Evolutionary conservation across 805 yeast genomes (phyloP).

Genomic region (Candida silvatica): DNA sequence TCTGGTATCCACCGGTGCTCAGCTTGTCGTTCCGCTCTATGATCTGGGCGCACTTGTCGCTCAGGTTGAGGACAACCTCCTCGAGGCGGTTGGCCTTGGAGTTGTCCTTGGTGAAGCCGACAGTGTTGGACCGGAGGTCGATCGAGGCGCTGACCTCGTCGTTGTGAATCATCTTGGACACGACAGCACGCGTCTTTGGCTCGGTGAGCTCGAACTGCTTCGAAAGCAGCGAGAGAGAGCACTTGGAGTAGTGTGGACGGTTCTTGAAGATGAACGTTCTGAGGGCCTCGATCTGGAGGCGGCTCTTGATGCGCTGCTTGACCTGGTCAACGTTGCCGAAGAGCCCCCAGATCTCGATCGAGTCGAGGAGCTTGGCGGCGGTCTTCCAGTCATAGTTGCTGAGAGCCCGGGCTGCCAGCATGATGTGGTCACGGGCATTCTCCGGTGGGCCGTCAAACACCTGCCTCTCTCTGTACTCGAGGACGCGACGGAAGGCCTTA

Average conservation of each 20-base stretch:
- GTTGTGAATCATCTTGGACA: conserved; percentile 66
- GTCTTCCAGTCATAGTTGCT: conserved; percentile 85
- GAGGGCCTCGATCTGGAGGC: conserved; percentile 83
- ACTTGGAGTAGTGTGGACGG: conserved; percentile 64
- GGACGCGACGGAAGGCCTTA: conserved; percentile 83
- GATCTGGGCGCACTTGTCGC: conserved; percentile 70
- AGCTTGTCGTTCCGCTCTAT: conserved; percentile 82
- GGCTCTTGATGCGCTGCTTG: conserved; percentile 62
- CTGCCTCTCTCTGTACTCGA: conserved; percentile 91
- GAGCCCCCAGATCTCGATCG: conserved; percentile 82
- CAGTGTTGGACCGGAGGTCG: conserved; percentile 53
- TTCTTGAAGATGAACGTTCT: conserved; percentile 88
- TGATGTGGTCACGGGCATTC: conserved; percentile 85
- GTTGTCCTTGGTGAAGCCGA: conserved; percentile 61
- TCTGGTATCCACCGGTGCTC: conserved; percentile 65
- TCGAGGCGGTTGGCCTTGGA: conserved; percentile 73
- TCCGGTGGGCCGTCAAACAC: conserved; percentile 97
- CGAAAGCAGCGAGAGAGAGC: conserved; percentile 61
- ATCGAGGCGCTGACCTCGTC: conserved; percentile 74
- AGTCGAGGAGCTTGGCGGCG: conserved; percentile 60
- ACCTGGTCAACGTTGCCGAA: conserved; percentile 61
- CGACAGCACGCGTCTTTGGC: conserved; percentile 48
- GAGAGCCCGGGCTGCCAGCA: conserved; percentile 85
- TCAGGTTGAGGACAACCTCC: conserved; percentile 76
- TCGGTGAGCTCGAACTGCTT: conserved; percentile 55